These are phyloP conservation scores for Arthrobotrys conoides DNA, from an alignment of 2,329 filamentous ascomycete species.

Conservation along the genomic window DNA sequence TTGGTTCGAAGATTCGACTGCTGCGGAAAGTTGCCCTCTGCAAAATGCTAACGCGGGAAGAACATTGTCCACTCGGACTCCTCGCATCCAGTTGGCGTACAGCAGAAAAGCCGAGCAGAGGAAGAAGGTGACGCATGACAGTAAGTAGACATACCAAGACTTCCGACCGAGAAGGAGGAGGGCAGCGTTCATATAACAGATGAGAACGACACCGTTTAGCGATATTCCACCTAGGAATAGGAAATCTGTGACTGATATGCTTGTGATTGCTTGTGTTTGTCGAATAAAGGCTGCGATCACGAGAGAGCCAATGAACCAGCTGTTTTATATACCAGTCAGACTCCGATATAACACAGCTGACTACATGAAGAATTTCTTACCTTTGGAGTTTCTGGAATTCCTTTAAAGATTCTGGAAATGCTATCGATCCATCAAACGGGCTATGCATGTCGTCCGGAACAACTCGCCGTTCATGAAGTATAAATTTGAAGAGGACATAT, in stretches of 20 bases:
- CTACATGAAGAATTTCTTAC: conserved; percentile 1
- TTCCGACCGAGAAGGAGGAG: conserved; percentile 54
- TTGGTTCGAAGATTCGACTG: conserved; percentile 9
- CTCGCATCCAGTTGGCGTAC: conserved; percentile 44
- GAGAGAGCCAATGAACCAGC: conserved; percentile 58
- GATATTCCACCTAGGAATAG: conserved; percentile 56
- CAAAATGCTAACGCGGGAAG: conserved; percentile 45
- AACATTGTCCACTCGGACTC: conserved; percentile 38
- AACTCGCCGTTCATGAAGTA: conserved; percentile 46
- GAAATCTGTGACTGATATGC: conserved; percentile 57
- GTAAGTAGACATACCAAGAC: conserved; percentile 58
- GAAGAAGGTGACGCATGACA: conserved; percentile 49
- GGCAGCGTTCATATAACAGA: conserved; percentile 54
- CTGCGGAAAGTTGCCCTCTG: conserved; percentile 10
- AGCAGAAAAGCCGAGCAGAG: conserved; percentile 54
- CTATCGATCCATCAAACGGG: conserved; percentile 47
- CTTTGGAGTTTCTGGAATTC: conserved; percentile 59
- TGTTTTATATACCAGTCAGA: background rate
- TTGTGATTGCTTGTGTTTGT: conserved; percentile 30
- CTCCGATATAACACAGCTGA: background rate
- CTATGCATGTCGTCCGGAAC: conserved; percentile 41
- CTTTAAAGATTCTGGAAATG: conserved; percentile 43
- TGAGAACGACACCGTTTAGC: conserved; percentile 51
- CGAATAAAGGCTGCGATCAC: conserved; percentile 59
- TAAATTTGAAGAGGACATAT: conserved; percentile 52